Conservation (phyloP, 192 early-diverging fungal genomes). For the Pilaira anomala region DNA sequence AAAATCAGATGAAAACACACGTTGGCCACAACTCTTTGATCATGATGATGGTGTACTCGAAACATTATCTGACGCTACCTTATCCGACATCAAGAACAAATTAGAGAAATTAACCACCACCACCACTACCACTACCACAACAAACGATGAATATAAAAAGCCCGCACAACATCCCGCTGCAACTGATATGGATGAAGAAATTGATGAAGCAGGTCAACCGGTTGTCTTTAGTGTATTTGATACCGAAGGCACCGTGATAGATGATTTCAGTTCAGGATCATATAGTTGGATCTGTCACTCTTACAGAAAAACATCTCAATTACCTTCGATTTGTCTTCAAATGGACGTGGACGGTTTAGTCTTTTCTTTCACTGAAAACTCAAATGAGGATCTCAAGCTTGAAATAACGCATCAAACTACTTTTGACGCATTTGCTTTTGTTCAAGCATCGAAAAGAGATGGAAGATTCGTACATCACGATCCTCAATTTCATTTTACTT, state of each 20-base stretch:
- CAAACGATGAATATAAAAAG: too few species aligned
- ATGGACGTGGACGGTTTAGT: slow-evolving; percentile 71
- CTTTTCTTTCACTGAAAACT: slow-evolving; percentile 44
- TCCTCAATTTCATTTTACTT: slow-evolving; percentile 40
- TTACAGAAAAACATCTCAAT: slow-evolving; percentile 20
- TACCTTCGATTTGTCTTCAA: slow-evolving; percentile 59
- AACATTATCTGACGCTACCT: slow-evolving; percentile 56
- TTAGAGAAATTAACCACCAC: slow-evolving; percentile 64
- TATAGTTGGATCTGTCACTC: slow-evolving; percentile 62
- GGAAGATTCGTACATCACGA: slow-evolving; percentile 60
- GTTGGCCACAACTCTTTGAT: slow-evolving; percentile 70
- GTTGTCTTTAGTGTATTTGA: slow-evolving; percentile 44
- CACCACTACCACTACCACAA: too few species aligned
- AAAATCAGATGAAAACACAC: slow-evolving; percentile 55
- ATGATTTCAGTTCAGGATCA: slow-evolving; percentile 43
- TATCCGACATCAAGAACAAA: slow-evolving; percentile 54
- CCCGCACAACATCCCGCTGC: slow-evolving; percentile 30
- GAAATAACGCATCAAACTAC: slow-evolving; percentile 50
- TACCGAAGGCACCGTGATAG: slow-evolving; percentile 35
- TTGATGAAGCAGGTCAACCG: slow-evolving; percentile 46
- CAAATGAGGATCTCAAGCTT: slow-evolving; percentile 1
- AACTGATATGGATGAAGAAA: slow-evolving; percentile 42
- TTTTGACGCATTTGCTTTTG: slow-evolving; percentile 68
- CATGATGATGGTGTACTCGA: slow-evolving; percentile 56
- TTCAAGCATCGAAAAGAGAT: slow-evolving; percentile 75